Evolutionary conservation across 2,329 filamentous ascomycete species (phyloP), one percentile per base, ranked within the genome.

Genomic region (Boeremia exigua): DNA sequence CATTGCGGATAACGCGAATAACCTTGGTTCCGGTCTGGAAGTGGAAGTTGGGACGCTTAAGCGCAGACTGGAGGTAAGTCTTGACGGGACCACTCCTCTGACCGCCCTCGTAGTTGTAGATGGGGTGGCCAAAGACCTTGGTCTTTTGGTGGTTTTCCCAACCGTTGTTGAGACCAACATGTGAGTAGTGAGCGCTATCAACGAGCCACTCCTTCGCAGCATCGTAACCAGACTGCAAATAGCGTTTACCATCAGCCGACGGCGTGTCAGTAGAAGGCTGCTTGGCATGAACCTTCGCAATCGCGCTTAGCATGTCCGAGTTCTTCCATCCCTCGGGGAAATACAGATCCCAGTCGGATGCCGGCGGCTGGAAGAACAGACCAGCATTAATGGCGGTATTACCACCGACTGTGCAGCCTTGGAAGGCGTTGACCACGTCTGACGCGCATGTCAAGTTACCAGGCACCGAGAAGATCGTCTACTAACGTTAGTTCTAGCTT

Each of bases 341-440:
- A 45, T 81, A 83, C 7, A 76, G 67, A 61, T 84, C 80, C 75
- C 79, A 84, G 58, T 84, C 82, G 1, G 79, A 80, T 1, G 79
- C 77, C 0, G 82, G 82, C 6, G 82, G 82, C 56, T 84, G 78
- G 57, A 84, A 83, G 66, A 78, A 84, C 1, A 84, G 66, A 8
- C 81, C 81, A 6, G 82, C 82, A 51, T 84, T 84, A 68, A 84
- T 81, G 9, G 82, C 81, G 42, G 79, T 81, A 53, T 77, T 79
- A 8, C 82, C 82, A 5, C 82, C 82, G 12, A 84, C 73, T 0
- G 80, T 79, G 64, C 83, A 85, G 27, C 78, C 83, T 23, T 79
- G 75, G 58, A 77, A 82, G 9, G 76, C 77, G 30, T 76, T 76
- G 12, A 80, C 69, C 3, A 76, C 63, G 7, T 76, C 74, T 2